Percentiles rank a stretch among this genome's conserved stretches.
Conservation (phyloP, 768 basidiomycete species). For the Podaxis rugospora region DNA sequence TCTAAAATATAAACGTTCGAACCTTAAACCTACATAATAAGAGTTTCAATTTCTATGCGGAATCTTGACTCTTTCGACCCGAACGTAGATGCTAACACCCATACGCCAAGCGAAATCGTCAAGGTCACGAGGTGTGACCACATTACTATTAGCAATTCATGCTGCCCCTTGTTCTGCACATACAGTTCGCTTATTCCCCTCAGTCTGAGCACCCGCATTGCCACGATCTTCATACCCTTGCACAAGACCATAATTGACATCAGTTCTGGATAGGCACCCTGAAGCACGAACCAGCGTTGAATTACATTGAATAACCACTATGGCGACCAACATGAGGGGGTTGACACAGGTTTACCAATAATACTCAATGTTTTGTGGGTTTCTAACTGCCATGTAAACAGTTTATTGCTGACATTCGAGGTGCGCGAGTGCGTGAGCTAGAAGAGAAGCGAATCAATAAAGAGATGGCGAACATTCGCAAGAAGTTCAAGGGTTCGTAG, state of each 20-base stretch:
- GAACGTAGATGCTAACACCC: background rate
- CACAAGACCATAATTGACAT: background rate
- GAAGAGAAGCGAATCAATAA: conserved; percentile 99
- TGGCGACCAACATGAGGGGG: conserved; percentile 91
- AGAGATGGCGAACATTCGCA: conserved; percentile 99
- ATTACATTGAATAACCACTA: conserved; percentile 25
- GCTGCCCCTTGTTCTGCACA: background rate
- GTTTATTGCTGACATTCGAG: conserved; percentile 99
- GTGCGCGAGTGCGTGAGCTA: conserved; percentile 91
- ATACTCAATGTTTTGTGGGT: background rate
- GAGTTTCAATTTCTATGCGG: background rate
- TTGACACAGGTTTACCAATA: conserved; percentile 74
- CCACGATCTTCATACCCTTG: background rate
- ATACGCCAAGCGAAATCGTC: background rate
- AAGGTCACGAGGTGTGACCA: conserved; percentile 5
- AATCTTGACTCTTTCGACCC: background rate
- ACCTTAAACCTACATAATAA: background rate
- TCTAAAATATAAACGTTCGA: background rate
- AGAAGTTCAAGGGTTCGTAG: conserved; percentile 89
- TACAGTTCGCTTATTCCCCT: background rate
- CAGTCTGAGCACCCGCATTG: background rate
- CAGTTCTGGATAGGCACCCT: too few species aligned
- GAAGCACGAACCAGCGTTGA: too few species aligned
- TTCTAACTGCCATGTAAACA: conserved; percentile 26
- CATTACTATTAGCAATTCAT: background rate